Percentiles rank a stretch among this genome's conserved stretches.
phyloP scores from a whole-genome alignment of 116 monocot genomes.

The Iris pallida region DNA sequence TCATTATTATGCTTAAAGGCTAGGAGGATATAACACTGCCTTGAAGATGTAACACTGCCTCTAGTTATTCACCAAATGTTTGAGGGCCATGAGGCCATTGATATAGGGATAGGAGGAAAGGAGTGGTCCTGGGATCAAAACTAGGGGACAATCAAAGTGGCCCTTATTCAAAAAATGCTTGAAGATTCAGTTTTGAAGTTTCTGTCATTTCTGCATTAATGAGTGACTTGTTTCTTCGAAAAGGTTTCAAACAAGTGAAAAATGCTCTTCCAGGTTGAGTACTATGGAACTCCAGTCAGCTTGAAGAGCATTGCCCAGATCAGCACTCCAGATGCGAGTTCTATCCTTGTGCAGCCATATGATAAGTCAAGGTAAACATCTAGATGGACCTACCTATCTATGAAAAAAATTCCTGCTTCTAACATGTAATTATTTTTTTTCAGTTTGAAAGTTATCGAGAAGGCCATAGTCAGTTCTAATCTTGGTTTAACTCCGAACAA shows the following conservation, averaged over 20 bases:
- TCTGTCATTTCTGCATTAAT: not conserved
- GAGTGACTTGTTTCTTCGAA: not conserved
- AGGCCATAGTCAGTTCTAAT: constrained; percentile 81
- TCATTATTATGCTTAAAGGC: no score
- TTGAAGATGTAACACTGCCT: no score
- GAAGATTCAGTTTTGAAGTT: no score
- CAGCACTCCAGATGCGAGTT: constrained; percentile 83
- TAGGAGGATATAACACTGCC: no score
- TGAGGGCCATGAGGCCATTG: no score
- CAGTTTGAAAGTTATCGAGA: constrained; percentile 92
- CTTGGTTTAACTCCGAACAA: constrained; percentile 91
- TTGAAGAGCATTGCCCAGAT: constrained; percentile 96
- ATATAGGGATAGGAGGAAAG: no score
- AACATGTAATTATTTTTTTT: constrained; percentile 1
- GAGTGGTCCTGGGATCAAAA: no score
- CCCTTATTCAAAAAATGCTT: no score
- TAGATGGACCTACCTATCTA: not conserved
- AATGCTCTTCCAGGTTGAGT: constrained; percentile 71
- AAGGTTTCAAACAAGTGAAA: not conserved
- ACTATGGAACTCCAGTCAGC: constrained; percentile 87
- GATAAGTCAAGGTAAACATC: constrained; percentile 79
- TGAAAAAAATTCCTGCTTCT: not conserved
- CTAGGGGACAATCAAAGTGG: no score
- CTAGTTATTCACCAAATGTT: no score
- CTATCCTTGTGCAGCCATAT: constrained; percentile 86